Base-by-base conservation (phyloP, 345 rosid genomes). In the Corymbia maculata region DNA sequence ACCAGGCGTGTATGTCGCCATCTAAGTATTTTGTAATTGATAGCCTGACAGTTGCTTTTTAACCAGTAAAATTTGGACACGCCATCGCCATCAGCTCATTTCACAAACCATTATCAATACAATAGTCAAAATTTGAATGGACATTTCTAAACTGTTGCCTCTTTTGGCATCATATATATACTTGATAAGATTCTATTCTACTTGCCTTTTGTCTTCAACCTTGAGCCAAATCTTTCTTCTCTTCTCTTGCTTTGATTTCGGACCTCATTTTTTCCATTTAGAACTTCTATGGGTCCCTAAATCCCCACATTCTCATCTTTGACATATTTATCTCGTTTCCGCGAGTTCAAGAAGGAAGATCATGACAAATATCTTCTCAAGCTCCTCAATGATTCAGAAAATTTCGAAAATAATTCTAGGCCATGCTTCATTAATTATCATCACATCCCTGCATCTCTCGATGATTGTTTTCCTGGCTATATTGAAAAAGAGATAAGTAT, bases 61-160 rank as follows among this genome's bases (percentile, higher is more conserved):
- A n/a, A 0, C 15, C 32, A 30, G 1, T 59, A 12, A 59, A 59
- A 59, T n/a, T 30, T 59, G 7, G 68, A 59, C 3, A 0, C 30
- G 32, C 30, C 30, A 11, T 59, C n/a, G 28, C 30, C 30, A 55
- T 55, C 26, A 55, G 66, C 30, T 10, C 15, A 14, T 26, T 59
- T 59, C 7, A 11, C 66, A 26, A 59, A 13, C 15, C 1, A 11
- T 26, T 26, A 59, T 28, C 68, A 59, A 26, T 26, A 26, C 68
- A 59, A 59, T 11, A 30, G 3, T 26, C 68, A 59, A 0, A 1
- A 59, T n/a, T 59, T n/a, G 0, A 0, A 59, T 59, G 1, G 30
- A 28, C 30, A 59, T 59, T 59, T 59, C 30, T 28, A 3, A 26
- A 57, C 28, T 8, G 9, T 57, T 24, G 4, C 26, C 30, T 59